Evolutionary conservation across 495 filamentous ascomycete species (phyloP), one percentile per base, ranked within the genome.

Genomic region (Neurospora sp.): DNA sequence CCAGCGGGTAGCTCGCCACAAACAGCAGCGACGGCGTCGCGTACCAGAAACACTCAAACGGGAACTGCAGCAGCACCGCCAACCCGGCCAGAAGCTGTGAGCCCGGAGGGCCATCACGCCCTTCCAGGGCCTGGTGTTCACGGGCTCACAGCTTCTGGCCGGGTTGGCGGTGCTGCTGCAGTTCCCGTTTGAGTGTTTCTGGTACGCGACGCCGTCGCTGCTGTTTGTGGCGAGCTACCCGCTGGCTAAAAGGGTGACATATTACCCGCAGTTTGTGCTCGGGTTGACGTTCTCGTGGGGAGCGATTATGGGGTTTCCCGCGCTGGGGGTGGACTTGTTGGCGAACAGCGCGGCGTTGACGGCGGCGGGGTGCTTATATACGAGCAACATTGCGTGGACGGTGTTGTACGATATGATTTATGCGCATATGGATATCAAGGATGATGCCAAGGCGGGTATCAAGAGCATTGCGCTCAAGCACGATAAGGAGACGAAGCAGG

Each of bases 401-500:
- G 88, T 98, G 53, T 79, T 98, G 72, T 99, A 99, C 77, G 96
- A 99, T 82, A 98, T 97, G 91, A 97, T 99, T 22, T 99, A 99
- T 82, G 96, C 96, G 40, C 94, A 98, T 82, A 97, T 98, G 91
- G 96, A 99, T 75, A 94, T 99, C 80, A 92, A 91, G 78, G 96
- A 99, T 76, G 96, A 99, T 79, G 88, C 89, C 40, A 92, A 92
- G 79, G 94, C 92, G 0, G 96, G 96, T 1, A 97, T 99, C 82
- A 98, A 97, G 83, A 94, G 91, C 75, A 99, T 98, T 78, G 95
- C 92, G 20, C 86, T 98, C 31, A 90, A 91, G 78, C 94, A 99
- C 76, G 92, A 96, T 73, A 85, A 90, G 35, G 88, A 97, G 75
- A 97, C 96, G 7, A 98, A 98, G 82, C 84, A 90, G 39, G 88